Percentiles rank a stretch among this genome's conserved stretches.
phyloP scores from a whole-genome alignment of 108 stramenopile genomes.

The Skeletonema marinoi region DNA sequence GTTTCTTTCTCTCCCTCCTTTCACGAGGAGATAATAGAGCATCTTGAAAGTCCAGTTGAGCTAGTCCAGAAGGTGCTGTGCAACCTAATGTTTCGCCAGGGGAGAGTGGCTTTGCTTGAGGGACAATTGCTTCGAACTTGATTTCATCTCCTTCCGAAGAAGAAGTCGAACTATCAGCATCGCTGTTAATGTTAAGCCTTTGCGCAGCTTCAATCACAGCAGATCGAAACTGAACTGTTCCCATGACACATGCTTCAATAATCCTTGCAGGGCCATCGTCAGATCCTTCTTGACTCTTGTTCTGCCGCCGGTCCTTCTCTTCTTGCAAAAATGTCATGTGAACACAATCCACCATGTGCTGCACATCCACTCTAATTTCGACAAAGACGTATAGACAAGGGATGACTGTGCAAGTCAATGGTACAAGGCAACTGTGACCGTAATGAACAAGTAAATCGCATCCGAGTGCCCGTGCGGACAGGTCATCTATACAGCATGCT shows the following conservation, averaged over 20 bases:
- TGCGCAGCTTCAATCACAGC: constrained; percentile 79
- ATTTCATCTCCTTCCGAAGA: not conserved
- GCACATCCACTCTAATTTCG: constrained; percentile 93
- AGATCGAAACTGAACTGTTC: constrained; percentile 89
- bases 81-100: constrained; percentile 98
- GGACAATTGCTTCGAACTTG: constrained; percentile 48
- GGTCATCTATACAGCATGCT: constrained; percentile 98
- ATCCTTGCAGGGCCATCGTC: constrained; percentile 26
- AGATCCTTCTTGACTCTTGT: not conserved
- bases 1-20: constrained; percentile 3
- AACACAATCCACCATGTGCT: constrained; percentile 85
- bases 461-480: constrained; percentile 89
- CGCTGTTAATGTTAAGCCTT: constrained; percentile 50
- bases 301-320: constrained; percentile 1
- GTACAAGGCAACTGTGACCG: constrained; percentile 98
- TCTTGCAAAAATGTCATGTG: constrained; percentile 51
- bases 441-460: constrained; percentile 95
- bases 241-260: constrained; percentile 48
- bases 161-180: constrained; percentile 34
- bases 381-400: constrained; percentile 98
- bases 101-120: constrained; percentile 91
- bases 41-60: constrained; percentile 19
- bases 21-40: constrained; percentile 11
- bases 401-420: constrained; percentile 85
- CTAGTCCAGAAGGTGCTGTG: constrained; percentile 79